phyloP scores from a whole-genome alignment of 495 filamentous ascomycete species.

The Sphaerosporella brunnea region DNA sequence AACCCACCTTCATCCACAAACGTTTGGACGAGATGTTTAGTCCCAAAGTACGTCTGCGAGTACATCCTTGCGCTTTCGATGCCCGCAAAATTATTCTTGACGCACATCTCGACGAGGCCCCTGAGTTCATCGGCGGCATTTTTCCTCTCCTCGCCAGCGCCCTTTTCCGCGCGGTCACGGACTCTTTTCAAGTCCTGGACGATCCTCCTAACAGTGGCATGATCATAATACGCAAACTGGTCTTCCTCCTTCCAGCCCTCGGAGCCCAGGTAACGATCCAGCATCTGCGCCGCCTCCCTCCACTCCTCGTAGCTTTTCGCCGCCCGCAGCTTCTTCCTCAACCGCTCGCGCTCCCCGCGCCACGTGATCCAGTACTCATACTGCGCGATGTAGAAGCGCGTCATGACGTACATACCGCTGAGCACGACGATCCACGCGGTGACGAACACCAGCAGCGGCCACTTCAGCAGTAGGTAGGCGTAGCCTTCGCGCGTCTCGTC shows the following conservation, averaged over 20 bases:
- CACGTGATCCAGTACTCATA: conserved; percentile 68
- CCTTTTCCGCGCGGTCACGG: conserved; percentile 40
- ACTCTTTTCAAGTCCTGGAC: conserved; percentile 49
- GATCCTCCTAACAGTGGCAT: conserved; percentile 57
- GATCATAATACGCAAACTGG: conserved; percentile 90
- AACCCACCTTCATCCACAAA: conserved; percentile 63
- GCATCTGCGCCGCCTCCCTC: conserved; percentile 53
- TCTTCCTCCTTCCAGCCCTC: conserved; percentile 71
- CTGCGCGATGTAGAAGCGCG: conserved; percentile 70
- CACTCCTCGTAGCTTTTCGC: conserved; percentile 65
- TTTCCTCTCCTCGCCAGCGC: conserved; percentile 22
- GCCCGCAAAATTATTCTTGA: conserved; percentile 93
- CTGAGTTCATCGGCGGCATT: conserved; percentile 53
- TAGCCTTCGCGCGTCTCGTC: conserved; percentile 93
- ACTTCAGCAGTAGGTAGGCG: conserved; percentile 72
- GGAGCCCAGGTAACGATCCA: conserved; percentile 71
- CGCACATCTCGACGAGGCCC: conserved; percentile 63
- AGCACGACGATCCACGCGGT: conserved; percentile 59
- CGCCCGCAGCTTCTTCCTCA: conserved; percentile 50
- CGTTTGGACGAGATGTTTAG: conserved; percentile 75
- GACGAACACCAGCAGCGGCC: conserved; percentile 69
- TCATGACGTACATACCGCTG: conserved; percentile 50
- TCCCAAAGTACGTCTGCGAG: conserved; percentile 90
- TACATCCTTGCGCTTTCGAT: conserved; percentile 90
- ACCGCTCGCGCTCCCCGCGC: conserved; percentile 50